Evolutionary conservation across 2,329 filamentous ascomycete species (phyloP), one percentile per base, ranked within the genome.

Genomic region (Talaromyces atroroseus): DNA sequence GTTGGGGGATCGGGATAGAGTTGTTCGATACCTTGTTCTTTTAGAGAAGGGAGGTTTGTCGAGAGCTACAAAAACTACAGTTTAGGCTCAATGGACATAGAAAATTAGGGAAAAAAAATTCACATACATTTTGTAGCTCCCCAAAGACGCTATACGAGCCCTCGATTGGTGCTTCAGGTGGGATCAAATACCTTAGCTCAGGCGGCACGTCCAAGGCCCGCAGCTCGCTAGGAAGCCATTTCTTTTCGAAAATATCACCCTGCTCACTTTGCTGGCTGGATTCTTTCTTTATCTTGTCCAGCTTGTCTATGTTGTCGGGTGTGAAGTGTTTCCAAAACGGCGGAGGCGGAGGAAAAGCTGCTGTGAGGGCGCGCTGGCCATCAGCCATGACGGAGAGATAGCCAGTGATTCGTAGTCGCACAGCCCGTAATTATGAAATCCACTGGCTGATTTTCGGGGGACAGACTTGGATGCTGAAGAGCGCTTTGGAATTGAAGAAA

Each of bases 271-370:
- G 59, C 48, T 68, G 66, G 14, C 65, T 66, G 3, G 67, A 63
- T 44, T 74, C 68, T 23, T 71, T 72, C 62, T 79, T 80, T 53
- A 81, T 68, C 40, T 79, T 67, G 56, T 79, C 73, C 23, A 88
- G 73, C 49, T 83, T 83, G 14, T 82, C 74, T 52, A 89, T 66
- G 67, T 92, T 95, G 26, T 87, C 83, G 2, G 84, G 71, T 0
- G 90, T 96, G 74, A 97, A 97, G 70, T 89, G 81, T 63, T 87
- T 86, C 85, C 89, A 97, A 75, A 96, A 95, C 0, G 87, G 86
- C 24, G 94, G 94, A 24, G 94, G 94, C 52, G 88, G 84, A 23
- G 94, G 92, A 69, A 91, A 96, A 42, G 86, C 84, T 23, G 87
- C 84, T 24, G 84, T 80, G 29, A 76, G 64, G 61, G 73, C 71